A percentile compares a stretch with the other conserved stretches of the same genome.
These are phyloP conservation scores for Mycena venus DNA, from an alignment of 768 basidiomycete genomes.

Conservation along the genomic window DNA sequence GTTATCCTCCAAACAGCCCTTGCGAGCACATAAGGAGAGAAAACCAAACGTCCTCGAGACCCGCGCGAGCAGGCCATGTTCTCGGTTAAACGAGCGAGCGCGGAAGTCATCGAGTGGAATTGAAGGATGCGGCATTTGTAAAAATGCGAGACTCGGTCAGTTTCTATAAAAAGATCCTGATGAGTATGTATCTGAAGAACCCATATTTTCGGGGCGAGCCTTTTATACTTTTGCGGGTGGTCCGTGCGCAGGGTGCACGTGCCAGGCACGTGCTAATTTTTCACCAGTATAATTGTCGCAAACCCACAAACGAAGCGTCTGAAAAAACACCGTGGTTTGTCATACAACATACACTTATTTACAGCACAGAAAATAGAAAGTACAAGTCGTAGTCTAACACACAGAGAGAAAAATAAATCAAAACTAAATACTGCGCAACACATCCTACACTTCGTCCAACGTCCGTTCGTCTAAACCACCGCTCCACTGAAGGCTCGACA, in stretches of 20 bases:
- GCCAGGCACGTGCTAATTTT: no score
- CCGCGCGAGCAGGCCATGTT: constrained; percentile 54
- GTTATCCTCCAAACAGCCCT: constrained; percentile 42
- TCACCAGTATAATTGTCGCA: no score
- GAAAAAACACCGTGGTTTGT: not conserved
- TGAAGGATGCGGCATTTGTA: no score
- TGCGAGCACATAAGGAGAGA: constrained; percentile 36
- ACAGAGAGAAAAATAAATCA: constrained; percentile 28
- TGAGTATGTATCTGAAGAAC: no score
- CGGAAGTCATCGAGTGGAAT: no score
- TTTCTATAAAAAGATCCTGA: no score
- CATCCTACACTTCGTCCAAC: constrained; percentile 57
- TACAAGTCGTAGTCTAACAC: constrained; percentile 26
- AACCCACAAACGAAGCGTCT: not conserved
- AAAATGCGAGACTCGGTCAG: no score
- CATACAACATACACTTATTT: constrained; percentile 28
- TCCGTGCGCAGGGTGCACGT: constrained; percentile 48
- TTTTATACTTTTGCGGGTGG: constrained; percentile 53
- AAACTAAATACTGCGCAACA: constrained; percentile 45
- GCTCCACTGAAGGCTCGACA: constrained; percentile 50
- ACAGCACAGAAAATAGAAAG: constrained; percentile 4
- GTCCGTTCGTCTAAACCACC: constrained; percentile 63
- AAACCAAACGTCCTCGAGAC: constrained; percentile 70
- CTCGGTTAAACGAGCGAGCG: constrained; percentile 73
- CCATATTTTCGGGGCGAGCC: not conserved